Base-by-base conservation (phyloP, 768 basidiomycete species). In the Pisolithus marmoratus region DNA sequence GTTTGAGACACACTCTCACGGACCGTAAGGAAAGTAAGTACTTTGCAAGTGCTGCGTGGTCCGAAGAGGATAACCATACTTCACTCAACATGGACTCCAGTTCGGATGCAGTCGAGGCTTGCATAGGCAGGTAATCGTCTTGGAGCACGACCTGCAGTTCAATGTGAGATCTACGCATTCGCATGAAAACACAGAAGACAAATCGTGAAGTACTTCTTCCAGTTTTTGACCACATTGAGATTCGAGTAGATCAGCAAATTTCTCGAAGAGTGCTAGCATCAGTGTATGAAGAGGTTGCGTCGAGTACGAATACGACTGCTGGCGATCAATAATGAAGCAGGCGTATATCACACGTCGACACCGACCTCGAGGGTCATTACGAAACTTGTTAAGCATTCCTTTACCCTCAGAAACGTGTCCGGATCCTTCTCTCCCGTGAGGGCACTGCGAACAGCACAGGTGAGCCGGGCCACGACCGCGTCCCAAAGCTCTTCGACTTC, bases 401-500 rank as follows among this genome's bases (percentile, higher is more conserved):
- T 97, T 29, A 85, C 88, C 19, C 75, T 77, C 46, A 96, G 69
- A 62, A 90, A 95, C 14, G 80, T 76, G 48, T 94, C 92, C 0
- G 88, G 84, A 58, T 94, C 88, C 40, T 74, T 82, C 64, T 93
- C 90, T 9, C 73, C 78, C 48, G 75, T 76, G 48, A 98, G 72
- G 2, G 87, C 82, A n/a, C 74, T 71, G 31, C 87, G 82, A 19
- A 98, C 83, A 1, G 83, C 83, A 24, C 78, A 77, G 2, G 86
- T 82, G 11, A 98, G 75, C 24, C 87, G 80, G 12, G 75, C 67
- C 48, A 94, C 80, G 51, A 97, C 80, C 12, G 82, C 83, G 56
- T 95, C 90, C 95, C 95, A 98, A 9, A 99, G 79, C 51, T 94
- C 93, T 58, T 98, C 94, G 2, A 98, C 86, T 57, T 98, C 93